Conservation (phyloP, 2,329 filamentous ascomycete genomes). For the Trichophyton benhamiae region DNA sequence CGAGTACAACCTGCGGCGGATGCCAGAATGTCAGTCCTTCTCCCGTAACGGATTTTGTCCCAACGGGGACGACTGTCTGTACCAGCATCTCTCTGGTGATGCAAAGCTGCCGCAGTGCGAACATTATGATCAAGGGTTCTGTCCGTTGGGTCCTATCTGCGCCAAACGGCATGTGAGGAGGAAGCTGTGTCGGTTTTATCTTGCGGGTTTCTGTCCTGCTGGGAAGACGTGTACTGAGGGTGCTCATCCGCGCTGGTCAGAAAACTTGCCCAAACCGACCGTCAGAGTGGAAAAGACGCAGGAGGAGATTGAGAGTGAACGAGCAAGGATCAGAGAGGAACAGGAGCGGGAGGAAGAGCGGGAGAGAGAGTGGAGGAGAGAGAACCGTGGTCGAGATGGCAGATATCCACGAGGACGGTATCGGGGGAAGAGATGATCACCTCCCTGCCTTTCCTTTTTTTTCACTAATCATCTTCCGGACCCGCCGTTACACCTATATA, state of each 20-base stretch:
- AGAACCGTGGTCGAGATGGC: slow-evolving; percentile 40
- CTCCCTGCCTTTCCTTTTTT: background rate
- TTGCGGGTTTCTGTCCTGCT: slow-evolving; percentile 90
- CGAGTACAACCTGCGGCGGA: slow-evolving; percentile 95
- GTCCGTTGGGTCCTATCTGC: slow-evolving; percentile 75
- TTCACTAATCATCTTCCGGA: background rate
- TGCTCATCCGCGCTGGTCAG: slow-evolving; percentile 67
- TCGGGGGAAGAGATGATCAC: slow-evolving; percentile 32
- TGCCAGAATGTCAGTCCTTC: slow-evolving; percentile 98
- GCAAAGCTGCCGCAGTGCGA: slow-evolving; percentile 69
- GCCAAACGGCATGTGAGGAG: slow-evolving; percentile 79
- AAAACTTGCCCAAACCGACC: slow-evolving; percentile 50
- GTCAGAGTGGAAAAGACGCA: slow-evolving; percentile 57
- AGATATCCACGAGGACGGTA: slow-evolving; percentile 31
- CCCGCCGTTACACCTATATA: background rate
- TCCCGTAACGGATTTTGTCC: slow-evolving; percentile 86
- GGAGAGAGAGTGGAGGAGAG: slow-evolving; percentile 41
- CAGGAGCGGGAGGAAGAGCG: slow-evolving; percentile 45
- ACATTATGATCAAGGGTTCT: slow-evolving; percentile 91
- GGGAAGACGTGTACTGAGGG: slow-evolving; percentile 62
- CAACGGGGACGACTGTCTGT: slow-evolving; percentile 92
- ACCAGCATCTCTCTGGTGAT: slow-evolving; percentile 77
- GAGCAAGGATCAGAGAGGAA: slow-evolving; percentile 45
- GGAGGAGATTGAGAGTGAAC: slow-evolving; percentile 53
- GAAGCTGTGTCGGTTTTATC: slow-evolving; percentile 68